A percentile compares a stretch with the other conserved stretches of the same genome.
Evolutionary conservation across 306 rosid genomes (phyloP).

Genomic region (Potentilla sterilis): DNA sequence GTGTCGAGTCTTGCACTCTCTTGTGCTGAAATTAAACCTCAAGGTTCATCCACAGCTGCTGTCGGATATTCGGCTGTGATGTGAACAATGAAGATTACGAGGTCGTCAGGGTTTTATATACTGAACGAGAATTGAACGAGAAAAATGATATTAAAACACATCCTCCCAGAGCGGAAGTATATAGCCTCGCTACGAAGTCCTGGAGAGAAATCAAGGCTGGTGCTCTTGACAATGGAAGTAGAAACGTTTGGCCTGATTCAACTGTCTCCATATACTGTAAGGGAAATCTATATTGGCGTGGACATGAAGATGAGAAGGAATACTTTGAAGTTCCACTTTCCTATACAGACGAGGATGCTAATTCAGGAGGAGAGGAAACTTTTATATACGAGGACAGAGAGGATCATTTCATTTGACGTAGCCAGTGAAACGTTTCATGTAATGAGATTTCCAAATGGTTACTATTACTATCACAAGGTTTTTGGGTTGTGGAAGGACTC

Average conservation of each 20-base stretch:
- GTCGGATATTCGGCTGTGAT: conserved; percentile 21
- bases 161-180: conserved; percentile 9
- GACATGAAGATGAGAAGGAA: background rate
- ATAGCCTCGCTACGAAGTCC: background rate
- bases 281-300: conserved; percentile 3
- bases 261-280: background rate
- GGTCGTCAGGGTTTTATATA: background rate
- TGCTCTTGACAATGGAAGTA: background rate
- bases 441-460: background rate
- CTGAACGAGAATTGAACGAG: background rate
- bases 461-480: background rate
- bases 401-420: conserved; percentile 9
- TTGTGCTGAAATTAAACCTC: background rate
- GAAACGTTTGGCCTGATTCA: background rate
- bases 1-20: background rate
- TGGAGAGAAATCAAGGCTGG: conserved; percentile 18
- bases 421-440: background rate
- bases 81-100: background rate
- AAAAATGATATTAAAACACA: background rate
- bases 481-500: background rate
- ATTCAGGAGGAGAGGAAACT: background rate
- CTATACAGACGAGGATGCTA: background rate
- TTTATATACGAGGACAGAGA: background rate
- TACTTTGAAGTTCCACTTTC: background rate
- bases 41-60: background rate